These are phyloP conservation scores for Medicago arabica DNA, from an alignment of 306 rosid species.

Conservation along the genomic window DNA sequence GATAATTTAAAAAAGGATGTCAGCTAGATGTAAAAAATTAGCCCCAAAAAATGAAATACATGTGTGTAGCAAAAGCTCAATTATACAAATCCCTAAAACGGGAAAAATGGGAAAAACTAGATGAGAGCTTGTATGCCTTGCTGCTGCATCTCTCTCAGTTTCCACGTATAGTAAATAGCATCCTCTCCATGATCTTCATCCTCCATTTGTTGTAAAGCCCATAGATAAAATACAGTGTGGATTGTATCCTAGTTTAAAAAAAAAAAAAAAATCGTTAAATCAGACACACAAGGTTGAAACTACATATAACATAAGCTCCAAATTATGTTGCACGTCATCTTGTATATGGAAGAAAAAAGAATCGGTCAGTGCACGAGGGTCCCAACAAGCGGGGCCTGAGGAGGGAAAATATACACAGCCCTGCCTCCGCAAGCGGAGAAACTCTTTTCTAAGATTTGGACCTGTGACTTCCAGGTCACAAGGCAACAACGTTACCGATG, in stretches of 20 bases:
- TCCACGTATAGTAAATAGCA: constrained; percentile 77
- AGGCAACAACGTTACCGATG: not conserved
- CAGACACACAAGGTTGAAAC: constrained; percentile 18
- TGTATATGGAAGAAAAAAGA: not conserved
- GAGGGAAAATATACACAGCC: not conserved
- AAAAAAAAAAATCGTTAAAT: not conserved
- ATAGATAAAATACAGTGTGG: constrained; percentile 73
- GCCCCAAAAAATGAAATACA: constrained; percentile 26
- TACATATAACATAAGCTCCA: not conserved
- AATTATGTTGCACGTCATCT: not conserved
- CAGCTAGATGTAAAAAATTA: constrained; percentile 10
- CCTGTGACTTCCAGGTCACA: too few species aligned
- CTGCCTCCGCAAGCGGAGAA: not conserved
- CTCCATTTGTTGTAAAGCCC: constrained; percentile 93
- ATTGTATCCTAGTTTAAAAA: constrained; percentile 71
- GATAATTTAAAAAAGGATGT: constrained; percentile 8
- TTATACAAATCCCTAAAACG: constrained; percentile 45
- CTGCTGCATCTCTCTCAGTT: constrained; percentile 83
- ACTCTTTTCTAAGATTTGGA: not conserved
- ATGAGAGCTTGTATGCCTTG: constrained; percentile 82
- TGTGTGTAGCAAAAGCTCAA: constrained; percentile 30
- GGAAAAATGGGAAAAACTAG: constrained; percentile 37
- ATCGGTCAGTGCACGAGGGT: not conserved
- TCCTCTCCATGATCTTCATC: constrained; percentile 75
- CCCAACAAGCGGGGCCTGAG: not conserved